Base-by-base conservation (phyloP, 1,139 yeast species). In the Hanseniaspora uvarum region DNA sequence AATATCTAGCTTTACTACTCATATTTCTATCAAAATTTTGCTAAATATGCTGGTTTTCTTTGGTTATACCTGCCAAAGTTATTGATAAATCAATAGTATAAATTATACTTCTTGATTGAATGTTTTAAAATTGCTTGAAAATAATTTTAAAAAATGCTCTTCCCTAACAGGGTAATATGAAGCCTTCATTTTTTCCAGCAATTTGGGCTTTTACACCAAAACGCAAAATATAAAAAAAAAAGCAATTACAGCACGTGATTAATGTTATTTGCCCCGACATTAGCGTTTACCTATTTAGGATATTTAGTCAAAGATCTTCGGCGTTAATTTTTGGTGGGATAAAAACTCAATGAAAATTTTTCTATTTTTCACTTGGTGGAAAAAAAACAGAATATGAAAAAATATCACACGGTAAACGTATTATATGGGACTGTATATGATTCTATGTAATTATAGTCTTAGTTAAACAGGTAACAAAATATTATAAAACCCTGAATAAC, bases 1-100 rank as follows among this genome's bases (percentile, higher is more conserved):
- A 82, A 68, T 78, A 84, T 68, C 94, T 77, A 26, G 84, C 83
- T 62, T 81, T 82, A 52, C 86, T 86, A 24, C 87, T 78, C 89
- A 83, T 83, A 47, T 33, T 12, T 16, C 12, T 43, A 26, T n/a
- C 11, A 12, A 28, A n/a, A 4, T 45, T 23, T 18, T 16, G 33
- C 5, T 14, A 33, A 3, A 28, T 39, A 10, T 21, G 12, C 38
- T 21, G n/a, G 34, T 18, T 18, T 4, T 24, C 4, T n/a, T 26
- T 39, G 21, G 14, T 5, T 40, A 19, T 5, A 11, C 8, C 34
- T 14, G 5, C 2, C 1, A 6, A 26, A 6, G 28, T 6, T 26
- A 26, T 26, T 26, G 28, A 6, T 6, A 26, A 5, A 8, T 26
- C 8, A 8, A 30, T 30, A 11, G 33, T n/a, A n/a, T n/a, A n/a